A percentile compares a stretch with the other conserved stretches of the same genome.
Evolutionary conservation across 2,329 filamentous ascomycete genomes (phyloP).

Genomic region (Akanthomyces uredinophilus): DNA sequence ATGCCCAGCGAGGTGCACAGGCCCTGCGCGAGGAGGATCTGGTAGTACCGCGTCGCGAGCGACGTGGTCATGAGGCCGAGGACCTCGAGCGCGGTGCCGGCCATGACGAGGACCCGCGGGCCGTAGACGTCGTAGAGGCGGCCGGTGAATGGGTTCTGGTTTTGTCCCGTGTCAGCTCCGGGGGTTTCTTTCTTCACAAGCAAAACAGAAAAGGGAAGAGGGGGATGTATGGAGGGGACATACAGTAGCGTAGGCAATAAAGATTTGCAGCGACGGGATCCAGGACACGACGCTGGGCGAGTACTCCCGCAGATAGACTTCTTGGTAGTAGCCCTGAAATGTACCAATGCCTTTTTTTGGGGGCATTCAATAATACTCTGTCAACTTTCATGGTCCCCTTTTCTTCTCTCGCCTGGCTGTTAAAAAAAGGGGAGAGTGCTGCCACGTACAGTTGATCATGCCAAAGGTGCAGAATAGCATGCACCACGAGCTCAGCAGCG

Average conservation of each 20-base stretch:
- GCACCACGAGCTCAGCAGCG: constrained; percentile 36
- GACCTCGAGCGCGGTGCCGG: constrained; percentile 13
- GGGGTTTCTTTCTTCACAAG: too few species aligned
- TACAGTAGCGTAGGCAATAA: constrained; percentile 25
- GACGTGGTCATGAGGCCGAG: constrained; percentile 11
- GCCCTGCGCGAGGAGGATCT: constrained; percentile 14
- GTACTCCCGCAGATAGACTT: constrained; percentile 36
- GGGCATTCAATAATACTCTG: too few species aligned
- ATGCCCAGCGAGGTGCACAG: constrained; percentile 15
- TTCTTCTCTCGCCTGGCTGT: too few species aligned
- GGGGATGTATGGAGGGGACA: background rate
- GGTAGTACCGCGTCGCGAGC: constrained; percentile 9
- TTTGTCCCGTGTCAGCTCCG: background rate
- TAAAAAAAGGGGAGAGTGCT: too few species aligned
- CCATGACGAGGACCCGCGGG: constrained; percentile 19
- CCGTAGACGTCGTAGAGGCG: constrained; percentile 35
- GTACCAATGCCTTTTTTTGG: constrained; percentile 33
- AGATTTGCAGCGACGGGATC: constrained; percentile 46
- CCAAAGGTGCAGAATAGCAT: constrained; percentile 29
- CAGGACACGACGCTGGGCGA: constrained; percentile 45
- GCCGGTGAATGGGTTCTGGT: constrained; percentile 33
- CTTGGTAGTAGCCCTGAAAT: constrained; percentile 49
- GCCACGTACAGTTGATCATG: constrained; percentile 23
- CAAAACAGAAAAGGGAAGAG: background rate
- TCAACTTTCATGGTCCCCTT: too few species aligned